Percentiles rank a stretch among this genome's conserved stretches.
Evolutionary conservation across 1,139 yeast genomes (phyloP).

Genomic region (Nakaseomyces delphensis): DNA sequence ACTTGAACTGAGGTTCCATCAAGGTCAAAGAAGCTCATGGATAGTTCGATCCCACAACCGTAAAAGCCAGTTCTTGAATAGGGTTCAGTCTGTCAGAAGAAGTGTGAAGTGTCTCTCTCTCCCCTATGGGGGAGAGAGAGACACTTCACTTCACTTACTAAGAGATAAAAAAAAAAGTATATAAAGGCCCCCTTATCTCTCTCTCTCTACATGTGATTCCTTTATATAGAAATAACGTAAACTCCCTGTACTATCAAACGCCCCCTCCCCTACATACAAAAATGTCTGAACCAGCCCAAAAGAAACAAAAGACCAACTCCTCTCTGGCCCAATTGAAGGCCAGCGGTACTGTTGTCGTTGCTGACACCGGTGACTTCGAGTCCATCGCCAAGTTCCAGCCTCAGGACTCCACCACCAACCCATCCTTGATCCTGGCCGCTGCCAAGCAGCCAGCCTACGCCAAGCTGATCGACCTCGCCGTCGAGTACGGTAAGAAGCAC

Average conservation of each 20-base stretch:
- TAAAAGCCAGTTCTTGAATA: no score
- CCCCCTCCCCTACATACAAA: no score
- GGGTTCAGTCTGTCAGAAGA: no score
- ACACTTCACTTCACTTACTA: no score
- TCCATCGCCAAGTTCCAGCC: slow-evolving; percentile 96
- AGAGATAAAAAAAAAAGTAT: no score
- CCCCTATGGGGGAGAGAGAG: no score
- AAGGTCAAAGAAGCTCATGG: no score
- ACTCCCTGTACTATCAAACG: slow-evolving; percentile 1
- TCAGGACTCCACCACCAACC: slow-evolving; percentile 99
- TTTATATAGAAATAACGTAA: neutral
- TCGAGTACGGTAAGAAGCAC: slow-evolving; percentile 65
- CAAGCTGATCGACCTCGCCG: slow-evolving; percentile 81
- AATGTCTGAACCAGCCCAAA: slow-evolving; percentile 30
- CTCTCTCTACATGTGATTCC: neutral
- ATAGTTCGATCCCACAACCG: no score
- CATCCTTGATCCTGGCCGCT: slow-evolving; percentile 95
- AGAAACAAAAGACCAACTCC: slow-evolving; percentile 43
- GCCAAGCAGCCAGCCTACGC: slow-evolving; percentile 86
- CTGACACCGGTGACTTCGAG: slow-evolving; percentile 98
- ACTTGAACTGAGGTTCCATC: no score
- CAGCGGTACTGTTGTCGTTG: slow-evolving; percentile 90
- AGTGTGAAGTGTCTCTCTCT: no score
- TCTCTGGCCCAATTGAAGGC: slow-evolving; percentile 91
- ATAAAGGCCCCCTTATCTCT: neutral